Percentiles rank a stretch among this genome's conserved stretches.
Conservation (phyloP, 805 yeast genomes). For the Lipomyces spencermartinsiae region DNA sequence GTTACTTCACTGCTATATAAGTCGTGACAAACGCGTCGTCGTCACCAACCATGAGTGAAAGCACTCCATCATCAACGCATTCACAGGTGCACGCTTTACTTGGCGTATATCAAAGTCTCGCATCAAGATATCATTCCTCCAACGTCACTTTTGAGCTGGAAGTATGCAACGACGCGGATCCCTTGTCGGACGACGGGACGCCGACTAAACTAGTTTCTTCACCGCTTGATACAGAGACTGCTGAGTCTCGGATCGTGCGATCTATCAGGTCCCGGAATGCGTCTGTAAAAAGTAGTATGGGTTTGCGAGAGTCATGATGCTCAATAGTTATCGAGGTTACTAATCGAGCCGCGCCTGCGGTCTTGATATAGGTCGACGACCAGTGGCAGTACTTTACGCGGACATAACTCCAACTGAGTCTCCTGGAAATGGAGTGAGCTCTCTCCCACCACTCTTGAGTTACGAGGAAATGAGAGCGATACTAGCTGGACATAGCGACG, state of each 20-base stretch:
- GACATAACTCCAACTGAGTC: not conserved
- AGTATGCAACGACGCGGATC: not conserved
- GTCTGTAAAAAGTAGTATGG: not conserved
- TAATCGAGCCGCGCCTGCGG: not conserved
- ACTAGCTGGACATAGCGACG: slow-evolving; percentile 6
- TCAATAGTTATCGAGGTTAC: not conserved
- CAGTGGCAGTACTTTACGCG: not conserved
- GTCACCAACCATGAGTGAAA: not conserved
- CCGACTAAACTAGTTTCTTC: not conserved
- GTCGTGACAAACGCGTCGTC: not conserved
- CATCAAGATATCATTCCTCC: not conserved
- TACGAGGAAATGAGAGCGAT: not conserved
- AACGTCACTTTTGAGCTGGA: not conserved
- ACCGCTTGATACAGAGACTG: not conserved
- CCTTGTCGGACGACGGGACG: not conserved
- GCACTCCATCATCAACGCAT: not conserved
- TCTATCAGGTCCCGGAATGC: not conserved
- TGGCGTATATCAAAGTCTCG: not conserved
- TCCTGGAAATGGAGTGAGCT: not conserved
- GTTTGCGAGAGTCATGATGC: not conserved
- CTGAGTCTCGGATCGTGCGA: not conserved
- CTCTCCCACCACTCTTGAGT: not conserved
- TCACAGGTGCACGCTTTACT: not conserved
- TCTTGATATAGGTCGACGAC: not conserved
- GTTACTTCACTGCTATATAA: not conserved